Base-by-base conservation (phyloP, 2,329 filamentous ascomycete genomes). In the Penicillium italicum region DNA sequence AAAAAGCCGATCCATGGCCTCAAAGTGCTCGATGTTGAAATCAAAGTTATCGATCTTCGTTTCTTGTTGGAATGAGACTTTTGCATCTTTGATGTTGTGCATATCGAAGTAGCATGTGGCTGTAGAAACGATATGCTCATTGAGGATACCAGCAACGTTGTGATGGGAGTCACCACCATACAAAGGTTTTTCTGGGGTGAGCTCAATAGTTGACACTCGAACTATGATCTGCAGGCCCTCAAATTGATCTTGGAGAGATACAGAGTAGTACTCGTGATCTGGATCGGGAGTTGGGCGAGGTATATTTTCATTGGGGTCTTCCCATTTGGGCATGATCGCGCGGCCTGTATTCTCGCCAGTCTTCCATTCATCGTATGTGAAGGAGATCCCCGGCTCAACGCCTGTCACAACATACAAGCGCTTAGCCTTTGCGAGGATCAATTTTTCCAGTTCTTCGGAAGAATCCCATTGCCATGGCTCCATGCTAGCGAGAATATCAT, bases 321-420 rank as follows among this genome's bases (percentile, higher is more conserved):
- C n/a, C n/a, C n/a, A 38, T 48, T 49, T 54, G 22, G 30, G 52
- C 37, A 44, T 54, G 31, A 57, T 50, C 16, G 51, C 20, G 30
- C 51, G 37, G 16, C 55, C 46, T n/a, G 33, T 55, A 37, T 47
- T 43, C 18, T 46, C 20, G 16, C 52, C 37, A 14, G 34, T 31
- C 37, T 57, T 57, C 55, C 41, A 57, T 41, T 57, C 46, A 18
- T 54, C 33, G 42, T 57, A 57, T 42, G 55, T 47, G 41, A 57
- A 57, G 40, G 55, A 57, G 26, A 55, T 43, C 8, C 55, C 55
- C 26, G 51, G 50, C 16, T 57, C 55, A 28, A 53, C 31, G 16
- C 47, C 45, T 49, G 37, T 45, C 12, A 50, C 51, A 10, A 43
- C 38, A 12, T 36, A 55, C 3, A 53, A 20, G n/a, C 51, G 44